Evolutionary conservation across 495 filamentous ascomycete species (phyloP).

Genomic region (Penicillium ochrochloron): DNA sequence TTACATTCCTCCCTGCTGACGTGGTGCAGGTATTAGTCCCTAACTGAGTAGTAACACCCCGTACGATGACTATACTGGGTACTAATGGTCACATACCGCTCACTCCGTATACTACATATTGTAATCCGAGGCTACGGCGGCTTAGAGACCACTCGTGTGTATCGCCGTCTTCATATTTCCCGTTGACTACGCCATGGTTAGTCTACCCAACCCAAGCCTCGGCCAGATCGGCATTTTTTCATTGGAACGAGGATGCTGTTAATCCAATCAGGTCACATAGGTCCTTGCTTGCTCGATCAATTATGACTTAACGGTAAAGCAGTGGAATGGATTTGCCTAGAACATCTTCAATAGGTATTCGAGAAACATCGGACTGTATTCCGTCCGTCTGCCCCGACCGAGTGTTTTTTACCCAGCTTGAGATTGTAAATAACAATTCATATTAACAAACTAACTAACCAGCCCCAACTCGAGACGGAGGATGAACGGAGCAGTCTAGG

Average conservation of each 20-base stretch:
- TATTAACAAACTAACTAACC: neutral
- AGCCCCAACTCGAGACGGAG: neutral
- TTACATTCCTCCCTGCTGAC: conserved; percentile 6
- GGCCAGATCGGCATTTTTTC: neutral
- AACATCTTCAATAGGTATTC: neutral
- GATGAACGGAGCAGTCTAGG: neutral
- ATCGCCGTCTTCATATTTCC: neutral
- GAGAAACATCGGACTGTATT: neutral
- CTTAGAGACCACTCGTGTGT: neutral
- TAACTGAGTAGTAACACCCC: neutral
- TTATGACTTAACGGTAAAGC: neutral
- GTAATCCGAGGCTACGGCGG: neutral
- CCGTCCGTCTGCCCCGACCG: neutral
- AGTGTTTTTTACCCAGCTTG: neutral
- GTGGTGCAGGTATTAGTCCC: conserved; percentile 7
- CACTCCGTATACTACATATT: neutral
- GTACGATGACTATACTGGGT: neutral
- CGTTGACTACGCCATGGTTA: neutral
- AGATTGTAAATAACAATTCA: neutral
- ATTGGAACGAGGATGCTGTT: neutral
- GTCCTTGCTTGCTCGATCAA: too few relatives aligned
- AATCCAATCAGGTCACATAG: neutral
- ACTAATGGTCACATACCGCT: neutral
- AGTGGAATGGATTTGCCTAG: neutral
- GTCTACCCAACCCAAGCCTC: neutral